These are phyloP conservation scores for Leptographium wingfieldii DNA, from an alignment of 2,329 filamentous ascomycete species.

Conservation along the genomic window DNA sequence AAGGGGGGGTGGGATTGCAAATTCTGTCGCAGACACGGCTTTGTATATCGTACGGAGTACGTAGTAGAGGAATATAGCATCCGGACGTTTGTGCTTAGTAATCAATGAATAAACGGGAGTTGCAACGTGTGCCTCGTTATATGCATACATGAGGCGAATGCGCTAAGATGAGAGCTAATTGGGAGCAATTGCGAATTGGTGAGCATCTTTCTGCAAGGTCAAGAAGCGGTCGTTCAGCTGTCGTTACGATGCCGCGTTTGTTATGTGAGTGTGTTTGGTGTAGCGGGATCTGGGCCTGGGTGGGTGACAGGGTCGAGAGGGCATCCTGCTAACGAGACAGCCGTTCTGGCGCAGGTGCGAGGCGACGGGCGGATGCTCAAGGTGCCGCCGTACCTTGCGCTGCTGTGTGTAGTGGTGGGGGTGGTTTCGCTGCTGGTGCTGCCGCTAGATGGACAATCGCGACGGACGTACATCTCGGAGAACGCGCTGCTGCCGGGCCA, in stretches of 20 bases:
- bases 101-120: background rate
- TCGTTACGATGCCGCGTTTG: constrained; percentile 36
- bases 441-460: constrained; percentile 80
- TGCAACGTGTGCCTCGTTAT: background rate
- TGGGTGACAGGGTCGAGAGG: too few species aligned
- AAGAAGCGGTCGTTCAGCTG: background rate
- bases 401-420: constrained; percentile 72
- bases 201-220: background rate
- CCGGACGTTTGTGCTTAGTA: background rate
- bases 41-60: background rate
- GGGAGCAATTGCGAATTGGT: too few species aligned
- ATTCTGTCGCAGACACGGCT: background rate
- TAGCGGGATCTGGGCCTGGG: too few species aligned
- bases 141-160: background rate
- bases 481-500: constrained; percentile 92
- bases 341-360: constrained; percentile 56
- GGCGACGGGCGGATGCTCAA: constrained; percentile 71
- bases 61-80: background rate
- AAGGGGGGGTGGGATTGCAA: background rate
- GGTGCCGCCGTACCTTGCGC: constrained; percentile 76
- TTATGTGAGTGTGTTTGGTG: constrained; percentile 30
- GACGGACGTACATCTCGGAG: constrained; percentile 90
- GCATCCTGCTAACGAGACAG: constrained; percentile 19
- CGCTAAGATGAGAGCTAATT: too few species aligned
- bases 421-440: constrained; percentile 83